Evolutionary conservation across 768 basidiomycete genomes (phyloP).

Genomic region (Tylopilus rubrobrunneus): DNA sequence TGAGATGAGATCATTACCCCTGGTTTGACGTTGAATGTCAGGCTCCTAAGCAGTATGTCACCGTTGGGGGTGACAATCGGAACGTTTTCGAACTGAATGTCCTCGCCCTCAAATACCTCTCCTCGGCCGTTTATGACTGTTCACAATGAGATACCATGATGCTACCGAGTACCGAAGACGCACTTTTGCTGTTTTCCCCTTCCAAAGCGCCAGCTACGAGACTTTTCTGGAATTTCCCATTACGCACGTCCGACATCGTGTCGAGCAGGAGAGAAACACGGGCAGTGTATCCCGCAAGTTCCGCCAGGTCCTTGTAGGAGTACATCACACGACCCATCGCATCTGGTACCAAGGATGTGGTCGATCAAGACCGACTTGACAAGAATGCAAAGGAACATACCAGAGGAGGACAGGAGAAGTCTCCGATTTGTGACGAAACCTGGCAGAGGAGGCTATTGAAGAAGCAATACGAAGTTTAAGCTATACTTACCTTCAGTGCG

Average conservation of each 20-base stretch:
- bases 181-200: constrained; percentile 75
- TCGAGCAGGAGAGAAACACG: constrained; percentile 86
- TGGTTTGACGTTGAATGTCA: constrained; percentile 87
- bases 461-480: neutral
- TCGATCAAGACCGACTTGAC: neutral
- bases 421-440: constrained; percentile 97
- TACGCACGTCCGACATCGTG: constrained; percentile 82
- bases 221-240: constrained; percentile 85
- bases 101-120: constrained; percentile 75
- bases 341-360: constrained; percentile 43
- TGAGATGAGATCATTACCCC: constrained; percentile 47
- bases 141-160: constrained; percentile 1
- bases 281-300: constrained; percentile 93
- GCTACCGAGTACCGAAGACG: constrained; percentile 22
- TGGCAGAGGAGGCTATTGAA: constrained; percentile 25
- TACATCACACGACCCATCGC: constrained; percentile 97
- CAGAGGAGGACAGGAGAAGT: constrained; percentile 81
- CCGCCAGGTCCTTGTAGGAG: constrained; percentile 94
- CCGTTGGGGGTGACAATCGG: constrained; percentile 97
- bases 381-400: constrained; percentile 32
- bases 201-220: constrained; percentile 71
- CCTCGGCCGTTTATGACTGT: constrained; percentile 79
- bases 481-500: constrained; percentile 74
- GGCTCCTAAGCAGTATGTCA: constrained; percentile 77
- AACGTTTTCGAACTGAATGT: constrained; percentile 89